These are phyloP conservation scores for Fusarium sublunatum DNA, from an alignment of 2,329 filamentous ascomycete genomes.

Conservation along the genomic window DNA sequence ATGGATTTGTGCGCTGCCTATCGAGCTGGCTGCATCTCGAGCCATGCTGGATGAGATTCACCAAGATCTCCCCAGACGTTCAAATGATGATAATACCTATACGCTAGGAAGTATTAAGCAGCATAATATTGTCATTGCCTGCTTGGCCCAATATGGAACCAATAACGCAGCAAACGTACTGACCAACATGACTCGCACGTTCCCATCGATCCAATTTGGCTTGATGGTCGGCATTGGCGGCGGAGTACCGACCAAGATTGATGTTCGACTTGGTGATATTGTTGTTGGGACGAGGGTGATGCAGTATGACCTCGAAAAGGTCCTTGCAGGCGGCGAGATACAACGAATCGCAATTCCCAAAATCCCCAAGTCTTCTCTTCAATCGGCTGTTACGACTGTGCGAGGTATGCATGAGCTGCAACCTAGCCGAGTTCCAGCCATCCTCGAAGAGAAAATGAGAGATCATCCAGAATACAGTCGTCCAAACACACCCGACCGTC, in stretches of 20 bases:
- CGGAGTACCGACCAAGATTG: constrained; percentile 24
- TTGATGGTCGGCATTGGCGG: constrained; percentile 46
- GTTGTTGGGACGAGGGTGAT: constrained; percentile 44
- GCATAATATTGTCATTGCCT: constrained; percentile 45
- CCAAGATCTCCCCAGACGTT: not conserved
- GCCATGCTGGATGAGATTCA: constrained; percentile 47
- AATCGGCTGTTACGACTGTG: constrained; percentile 27
- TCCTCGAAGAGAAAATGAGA: constrained; percentile 9
- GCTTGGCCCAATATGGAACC: constrained; percentile 40
- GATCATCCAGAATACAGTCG: not conserved
- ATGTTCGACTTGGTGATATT: constrained; percentile 45
- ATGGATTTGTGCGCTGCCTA: constrained; percentile 47
- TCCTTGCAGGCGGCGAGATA: constrained; percentile 10
- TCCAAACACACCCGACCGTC: constrained; percentile 16
- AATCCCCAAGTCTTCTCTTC: not conserved
- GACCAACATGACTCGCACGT: constrained; percentile 54
- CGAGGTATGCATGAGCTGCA: constrained; percentile 21
- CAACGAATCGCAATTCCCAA: constrained; percentile 15
- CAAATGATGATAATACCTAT: constrained; percentile 44
- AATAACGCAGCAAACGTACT: constrained; percentile 40
- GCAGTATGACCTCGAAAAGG: constrained; percentile 45
- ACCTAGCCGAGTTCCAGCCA: constrained; percentile 3
- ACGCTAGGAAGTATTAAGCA: constrained; percentile 32
- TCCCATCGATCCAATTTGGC: constrained; percentile 42
- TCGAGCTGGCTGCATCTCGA: constrained; percentile 44